Conservation (phyloP, 2,329 filamentous ascomycete genomes). For the Exophiala mesophila region DNA sequence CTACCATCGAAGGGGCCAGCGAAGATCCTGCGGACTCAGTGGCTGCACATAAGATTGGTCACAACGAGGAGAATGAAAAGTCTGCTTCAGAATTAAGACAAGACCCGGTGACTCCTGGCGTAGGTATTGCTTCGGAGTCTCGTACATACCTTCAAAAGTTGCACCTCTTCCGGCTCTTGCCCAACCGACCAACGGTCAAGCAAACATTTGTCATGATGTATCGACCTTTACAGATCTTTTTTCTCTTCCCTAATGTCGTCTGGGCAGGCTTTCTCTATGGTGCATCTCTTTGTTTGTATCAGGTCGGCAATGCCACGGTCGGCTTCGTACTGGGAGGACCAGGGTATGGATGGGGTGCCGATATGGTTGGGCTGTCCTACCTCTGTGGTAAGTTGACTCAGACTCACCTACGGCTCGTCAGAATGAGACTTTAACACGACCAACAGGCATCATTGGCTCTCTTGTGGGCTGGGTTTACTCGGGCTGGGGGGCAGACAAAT, state of each 20-base stretch:
- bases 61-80: neutral
- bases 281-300: constrained; percentile 31
- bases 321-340: constrained; percentile 6
- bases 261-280: constrained; percentile 40
- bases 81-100: neutral
- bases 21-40: constrained; percentile 4
- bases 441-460: constrained; percentile 24
- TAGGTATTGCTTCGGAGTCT: too few relatives aligned
- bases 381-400: neutral
- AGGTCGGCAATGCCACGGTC: constrained; percentile 31
- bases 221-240: constrained; percentile 23
- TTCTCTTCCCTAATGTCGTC: constrained; percentile 35
- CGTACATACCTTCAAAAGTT: constrained; percentile 21
- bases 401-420: neutral
- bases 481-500: constrained; percentile 25
- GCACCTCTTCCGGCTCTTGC: constrained; percentile 4
- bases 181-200: constrained; percentile 5
- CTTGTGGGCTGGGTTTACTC: constrained; percentile 19
- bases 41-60: neutral
- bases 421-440: neutral
- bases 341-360: constrained; percentile 4
- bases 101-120: neutral
- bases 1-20: constrained; percentile 31
- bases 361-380: constrained; percentile 9
- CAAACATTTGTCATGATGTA: constrained; percentile 17